Percentiles rank a stretch among this genome's conserved stretches.
Evolutionary conservation across 179 eudicot genomes (phyloP).

Genomic region (Actinidia chinensis): DNA sequence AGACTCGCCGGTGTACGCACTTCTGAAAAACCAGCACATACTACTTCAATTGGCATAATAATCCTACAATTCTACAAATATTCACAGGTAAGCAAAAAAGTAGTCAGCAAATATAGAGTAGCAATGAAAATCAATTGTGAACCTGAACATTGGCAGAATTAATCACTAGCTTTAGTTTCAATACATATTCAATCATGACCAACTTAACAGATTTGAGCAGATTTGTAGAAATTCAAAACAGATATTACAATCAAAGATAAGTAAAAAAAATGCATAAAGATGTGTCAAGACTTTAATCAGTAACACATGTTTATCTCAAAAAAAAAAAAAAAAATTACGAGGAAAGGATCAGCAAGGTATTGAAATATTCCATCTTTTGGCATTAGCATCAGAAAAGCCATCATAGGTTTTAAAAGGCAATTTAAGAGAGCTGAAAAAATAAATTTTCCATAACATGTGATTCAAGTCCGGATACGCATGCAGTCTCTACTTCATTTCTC

Average conservation of each 20-base stretch:
- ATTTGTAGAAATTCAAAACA: not conserved
- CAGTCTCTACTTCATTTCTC: not conserved
- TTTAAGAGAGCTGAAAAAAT: not conserved
- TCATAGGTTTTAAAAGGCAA: not conserved
- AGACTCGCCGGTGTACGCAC: conserved; percentile 70
- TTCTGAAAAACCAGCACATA: conserved; percentile 84
- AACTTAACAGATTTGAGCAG: not conserved
- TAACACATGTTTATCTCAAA: not conserved
- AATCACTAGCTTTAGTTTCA: conserved; percentile 7
- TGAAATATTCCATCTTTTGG: not conserved
- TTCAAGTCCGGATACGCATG: not conserved
- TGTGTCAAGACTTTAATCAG: not conserved
- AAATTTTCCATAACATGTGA: not conserved
- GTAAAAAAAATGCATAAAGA: not conserved
- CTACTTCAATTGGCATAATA: conserved; percentile 84
- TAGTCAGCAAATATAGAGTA: conserved; percentile 15
- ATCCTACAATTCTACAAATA: conserved; percentile 85
- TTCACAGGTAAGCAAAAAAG: conserved; percentile 19
- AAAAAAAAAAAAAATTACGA: not conserved
- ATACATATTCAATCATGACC: not conserved
- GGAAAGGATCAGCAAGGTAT: not conserved
- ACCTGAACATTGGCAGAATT: not conserved
- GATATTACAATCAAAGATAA: not conserved
- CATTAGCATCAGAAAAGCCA: not conserved
- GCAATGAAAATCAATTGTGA: not conserved